Evolutionary conservation across 2,329 filamentous ascomycete genomes (phyloP), one percentile per base, ranked within the genome.

Genomic region (Aciculosporium take): DNA sequence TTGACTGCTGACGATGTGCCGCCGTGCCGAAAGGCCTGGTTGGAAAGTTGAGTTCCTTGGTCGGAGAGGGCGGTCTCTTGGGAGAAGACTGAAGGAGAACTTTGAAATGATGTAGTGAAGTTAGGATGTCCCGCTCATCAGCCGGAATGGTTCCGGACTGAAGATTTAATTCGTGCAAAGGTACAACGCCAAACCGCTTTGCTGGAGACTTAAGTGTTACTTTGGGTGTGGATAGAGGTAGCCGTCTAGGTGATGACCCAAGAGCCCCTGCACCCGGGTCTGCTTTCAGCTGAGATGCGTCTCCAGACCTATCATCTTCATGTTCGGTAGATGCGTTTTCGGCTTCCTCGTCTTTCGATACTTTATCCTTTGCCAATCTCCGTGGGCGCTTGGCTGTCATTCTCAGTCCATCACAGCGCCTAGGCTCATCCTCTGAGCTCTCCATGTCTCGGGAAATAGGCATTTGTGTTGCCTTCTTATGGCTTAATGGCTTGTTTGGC

Each of bases 391-490:
- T 33, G 6, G 5, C 17, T 21, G 17, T 21, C 7, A 15, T 15
- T 18, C n/a, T 34, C 15, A 28, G 12, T 12, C 5, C 69, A 68
- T 40, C 2, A 65, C 64, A 49, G 67, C 66, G 65, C 23, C 69
- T 69, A 28, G 79, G 67, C 54, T 79, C 74, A 51, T 80, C 75
- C 39, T 79, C 75, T 12, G 74, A 76, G 37, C 55, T 52, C 24
- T 64, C 63, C 23, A 54, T 51, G 39, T 72, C 70, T 48, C 60
- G 58, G 52, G 53, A 63, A 45, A 64, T 49, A 38, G 66, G 62
- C 49, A 79, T 62, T 60, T 78, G 72, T 31, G 72, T 74, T 49
- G 74, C 68, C 65, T 80, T 81, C 64, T 73, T 79, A 60, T 74
- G 75, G 59, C 74, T 79, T 40, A 80, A 61, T 27, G 76, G 74